Conservation (phyloP, 805 yeast species). For the Schwanniomyces pseudopolymorphus region DNA sequence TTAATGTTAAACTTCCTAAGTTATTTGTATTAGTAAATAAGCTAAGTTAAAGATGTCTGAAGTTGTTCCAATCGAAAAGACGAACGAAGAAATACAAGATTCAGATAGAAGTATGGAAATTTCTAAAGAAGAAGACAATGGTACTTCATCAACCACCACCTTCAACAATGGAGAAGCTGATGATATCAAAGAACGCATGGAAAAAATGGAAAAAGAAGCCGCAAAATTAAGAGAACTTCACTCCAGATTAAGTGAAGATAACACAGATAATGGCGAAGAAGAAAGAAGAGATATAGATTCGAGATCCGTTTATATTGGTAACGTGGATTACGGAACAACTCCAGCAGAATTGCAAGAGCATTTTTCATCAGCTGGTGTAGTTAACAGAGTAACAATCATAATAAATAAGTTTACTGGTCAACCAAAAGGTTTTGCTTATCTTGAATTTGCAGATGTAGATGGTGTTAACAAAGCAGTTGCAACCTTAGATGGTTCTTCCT, state of each 20-base stretch:
- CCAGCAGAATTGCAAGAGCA: slow-evolving; percentile 79
- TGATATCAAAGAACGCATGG: slow-evolving; percentile 43
- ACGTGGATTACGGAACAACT: slow-evolving; percentile 76
- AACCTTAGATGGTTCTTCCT: slow-evolving; percentile 59
- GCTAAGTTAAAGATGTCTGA: slow-evolving; percentile 26
- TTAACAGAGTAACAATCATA: slow-evolving; percentile 77
- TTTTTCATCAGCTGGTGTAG: slow-evolving; percentile 67
- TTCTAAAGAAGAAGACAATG: background rate
- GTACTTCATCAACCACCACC: background rate
- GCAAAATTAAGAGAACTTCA: slow-evolving; percentile 61
- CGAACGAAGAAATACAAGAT: slow-evolving; percentile 7
- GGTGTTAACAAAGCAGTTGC: slow-evolving; percentile 63
- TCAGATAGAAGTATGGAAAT: slow-evolving; percentile 1
- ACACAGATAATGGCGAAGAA: slow-evolving; percentile 28
- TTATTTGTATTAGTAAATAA: background rate
- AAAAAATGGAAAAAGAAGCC: slow-evolving; percentile 63
- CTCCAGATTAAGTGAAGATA: slow-evolving; percentile 20
- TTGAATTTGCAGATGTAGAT: slow-evolving; percentile 74
- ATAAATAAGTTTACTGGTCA: slow-evolving; percentile 72
- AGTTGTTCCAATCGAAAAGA: slow-evolving; percentile 24
- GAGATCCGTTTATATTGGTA: slow-evolving; percentile 78
- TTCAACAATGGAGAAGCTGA: slow-evolving; percentile 5
- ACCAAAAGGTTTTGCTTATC: slow-evolving; percentile 85
- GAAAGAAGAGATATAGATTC: slow-evolving; percentile 69
- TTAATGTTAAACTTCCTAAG: background rate